Evolutionary conservation across 2,329 filamentous ascomycete species (phyloP).

Genomic region (Verticillium nonalfalfae): DNA sequence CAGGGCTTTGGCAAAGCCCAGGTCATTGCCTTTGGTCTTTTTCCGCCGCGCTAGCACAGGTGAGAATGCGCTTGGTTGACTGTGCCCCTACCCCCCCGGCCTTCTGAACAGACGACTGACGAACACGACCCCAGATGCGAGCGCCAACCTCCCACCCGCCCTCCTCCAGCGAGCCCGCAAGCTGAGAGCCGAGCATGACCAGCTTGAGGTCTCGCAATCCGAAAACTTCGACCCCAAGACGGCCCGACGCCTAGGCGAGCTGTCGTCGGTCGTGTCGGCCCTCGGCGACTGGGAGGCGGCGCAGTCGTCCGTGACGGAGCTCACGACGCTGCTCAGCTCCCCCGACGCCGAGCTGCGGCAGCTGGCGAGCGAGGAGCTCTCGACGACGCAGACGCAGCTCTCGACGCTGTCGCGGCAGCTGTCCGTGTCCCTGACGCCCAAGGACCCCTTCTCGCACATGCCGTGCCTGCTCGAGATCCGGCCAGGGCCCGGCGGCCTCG

Average conservation of each 20-base stretch:
- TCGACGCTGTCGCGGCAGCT: conserved; percentile 59
- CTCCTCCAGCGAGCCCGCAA: conserved; percentile 55
- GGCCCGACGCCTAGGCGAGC: conserved; percentile 55
- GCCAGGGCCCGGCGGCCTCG: conserved; percentile 84
- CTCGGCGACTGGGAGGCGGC: conserved; percentile 53
- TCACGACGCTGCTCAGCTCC: conserved; percentile 41
- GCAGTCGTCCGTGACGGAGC: conserved; percentile 45
- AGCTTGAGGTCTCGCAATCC: conserved; percentile 44
- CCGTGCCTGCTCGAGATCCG: conserved; percentile 89
- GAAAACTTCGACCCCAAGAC: conserved; percentile 49
- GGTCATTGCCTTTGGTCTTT: conserved; percentile 15
- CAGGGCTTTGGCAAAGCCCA: conserved; percentile 20
- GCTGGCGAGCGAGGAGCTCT: conserved; percentile 76
- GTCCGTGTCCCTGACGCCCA: conserved; percentile 73
- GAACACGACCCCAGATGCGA: conserved; percentile 13
- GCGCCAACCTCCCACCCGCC: conserved; percentile 38
- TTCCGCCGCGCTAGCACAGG: conserved; percentile 38
- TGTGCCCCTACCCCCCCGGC: neutral
- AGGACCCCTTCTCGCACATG: conserved; percentile 82
- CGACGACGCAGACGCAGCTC: conserved; percentile 56
- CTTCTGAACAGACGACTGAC: too few species aligned
- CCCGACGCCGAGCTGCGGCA: conserved; percentile 65
- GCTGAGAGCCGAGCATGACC: conserved; percentile 50
- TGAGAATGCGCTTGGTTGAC: conserved; percentile 15
- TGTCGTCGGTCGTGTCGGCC: conserved; percentile 50